Evolutionary conservation across 208 protist genomes (phyloP).

Genomic region (Leishmania martiniquensis): DNA sequence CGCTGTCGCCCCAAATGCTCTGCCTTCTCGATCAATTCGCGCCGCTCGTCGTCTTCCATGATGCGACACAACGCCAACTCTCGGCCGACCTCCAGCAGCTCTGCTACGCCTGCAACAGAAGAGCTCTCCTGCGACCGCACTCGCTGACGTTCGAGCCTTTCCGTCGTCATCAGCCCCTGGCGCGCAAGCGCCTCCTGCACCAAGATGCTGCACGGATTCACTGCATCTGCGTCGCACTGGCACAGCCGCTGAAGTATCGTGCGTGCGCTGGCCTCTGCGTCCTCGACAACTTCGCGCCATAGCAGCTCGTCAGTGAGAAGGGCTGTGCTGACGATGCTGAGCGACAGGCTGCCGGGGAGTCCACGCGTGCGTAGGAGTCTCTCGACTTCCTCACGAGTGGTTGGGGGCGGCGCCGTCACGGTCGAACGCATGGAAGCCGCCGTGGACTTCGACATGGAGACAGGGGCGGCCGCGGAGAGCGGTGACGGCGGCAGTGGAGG

Average conservation of each 20-base stretch:
- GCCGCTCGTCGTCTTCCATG: slow-evolving; percentile 21
- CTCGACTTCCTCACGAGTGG: slow-evolving; percentile 20
- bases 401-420: neutral
- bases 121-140: slow-evolving; percentile 5
- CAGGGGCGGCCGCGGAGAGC: neutral
- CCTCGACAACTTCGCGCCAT: slow-evolving; percentile 24
- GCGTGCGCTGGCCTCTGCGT: slow-evolving; percentile 16
- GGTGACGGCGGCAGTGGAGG: slow-evolving; percentile 26
- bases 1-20: slow-evolving; percentile 21
- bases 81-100: slow-evolving; percentile 17
- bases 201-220: slow-evolving; percentile 5
- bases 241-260: slow-evolving; percentile 20
- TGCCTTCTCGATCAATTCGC: slow-evolving; percentile 15
- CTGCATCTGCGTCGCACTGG: slow-evolving; percentile 24
- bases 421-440: neutral
- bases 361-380: slow-evolving; percentile 20
- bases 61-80: slow-evolving; percentile 25
- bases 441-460: neutral
- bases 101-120: neutral
- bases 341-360: neutral
- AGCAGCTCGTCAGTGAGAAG: slow-evolving; percentile 30
- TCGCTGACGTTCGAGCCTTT: slow-evolving; percentile 9
- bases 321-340: slow-evolving; percentile 16
- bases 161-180: slow-evolving; percentile 13
- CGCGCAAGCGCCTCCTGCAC: slow-evolving; percentile 23